Evolutionary conservation across 164 flowering plant genomes (phyloP).

Genomic region (Echeveria elegans): DNA sequence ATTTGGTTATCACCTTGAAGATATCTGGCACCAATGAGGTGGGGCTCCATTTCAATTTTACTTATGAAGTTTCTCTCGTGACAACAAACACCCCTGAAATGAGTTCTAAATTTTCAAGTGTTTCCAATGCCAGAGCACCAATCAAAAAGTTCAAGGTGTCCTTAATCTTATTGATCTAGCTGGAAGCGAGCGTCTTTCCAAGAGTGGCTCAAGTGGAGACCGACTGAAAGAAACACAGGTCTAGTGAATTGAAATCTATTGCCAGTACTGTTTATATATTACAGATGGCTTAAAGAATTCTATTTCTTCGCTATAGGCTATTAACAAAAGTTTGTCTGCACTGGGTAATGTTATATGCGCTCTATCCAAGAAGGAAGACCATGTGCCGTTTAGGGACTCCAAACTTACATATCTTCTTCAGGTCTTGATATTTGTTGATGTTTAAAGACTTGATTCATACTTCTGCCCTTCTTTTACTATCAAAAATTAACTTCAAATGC

Average conservation of each 20-base stretch:
- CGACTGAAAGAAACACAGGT: slow-evolving; percentile 93
- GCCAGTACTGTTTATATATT: not conserved
- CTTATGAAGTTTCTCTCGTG: not conserved
- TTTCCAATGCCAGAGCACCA: slow-evolving; percentile 51
- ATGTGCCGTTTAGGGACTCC: slow-evolving; percentile 86
- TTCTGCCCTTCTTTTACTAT: not conserved
- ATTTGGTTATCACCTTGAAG: slow-evolving; percentile 82
- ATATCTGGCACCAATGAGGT: slow-evolving; percentile 91
- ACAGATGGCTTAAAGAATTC: not conserved
- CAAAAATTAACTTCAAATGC: not conserved
- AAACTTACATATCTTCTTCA: slow-evolving; percentile 96
- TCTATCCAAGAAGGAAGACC: slow-evolving; percentile 81
- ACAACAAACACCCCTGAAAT: not conserved
- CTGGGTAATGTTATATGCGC: slow-evolving; percentile 88
- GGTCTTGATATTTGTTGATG: slow-evolving; percentile 38
- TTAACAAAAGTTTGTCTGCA: slow-evolving; percentile 82
- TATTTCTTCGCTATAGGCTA: slow-evolving; percentile 43
- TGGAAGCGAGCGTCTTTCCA: slow-evolving; percentile 98
- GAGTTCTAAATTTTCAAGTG: not conserved
- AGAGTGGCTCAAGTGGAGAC: slow-evolving; percentile 93
- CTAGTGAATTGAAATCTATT: not conserved
- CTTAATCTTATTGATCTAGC: slow-evolving; percentile 95
- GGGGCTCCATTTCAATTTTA: not conserved
- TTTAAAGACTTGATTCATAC: not conserved
- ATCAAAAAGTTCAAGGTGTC: slow-evolving; percentile 91